These are phyloP conservation scores for Populus davidiana DNA, from an alignment of 345 rosid genomes.

Conservation along the genomic window DNA sequence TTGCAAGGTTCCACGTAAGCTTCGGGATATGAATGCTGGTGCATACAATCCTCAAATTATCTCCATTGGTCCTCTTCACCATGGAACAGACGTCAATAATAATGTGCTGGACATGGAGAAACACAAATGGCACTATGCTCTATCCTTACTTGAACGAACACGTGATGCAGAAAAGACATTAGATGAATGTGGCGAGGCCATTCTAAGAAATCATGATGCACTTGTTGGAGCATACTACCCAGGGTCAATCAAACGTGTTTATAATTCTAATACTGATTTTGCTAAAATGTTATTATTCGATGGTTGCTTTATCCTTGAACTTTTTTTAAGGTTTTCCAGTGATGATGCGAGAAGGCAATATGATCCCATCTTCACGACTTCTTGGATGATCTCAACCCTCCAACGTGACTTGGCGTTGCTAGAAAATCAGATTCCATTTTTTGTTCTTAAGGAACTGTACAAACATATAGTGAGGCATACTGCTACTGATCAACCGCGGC, in stretches of 20 bases:
- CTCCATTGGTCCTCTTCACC: not conserved
- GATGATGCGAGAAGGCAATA: not conserved
- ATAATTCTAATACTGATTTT: not conserved
- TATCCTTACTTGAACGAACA: constrained; percentile 10
- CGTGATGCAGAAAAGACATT: not conserved
- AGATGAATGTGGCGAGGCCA: not conserved
- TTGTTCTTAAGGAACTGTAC: constrained; percentile 19
- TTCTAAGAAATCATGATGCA: not conserved
- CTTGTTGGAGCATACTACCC: not conserved
- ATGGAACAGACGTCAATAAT: not conserved
- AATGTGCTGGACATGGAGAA: not conserved
- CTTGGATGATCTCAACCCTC: constrained; percentile 25
- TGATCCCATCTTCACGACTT: constrained; percentile 33
- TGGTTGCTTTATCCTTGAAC: constrained; percentile 20
- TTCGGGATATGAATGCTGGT: no score
- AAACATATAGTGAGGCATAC: not conserved
- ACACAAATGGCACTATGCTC: not conserved
- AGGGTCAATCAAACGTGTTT: not conserved
- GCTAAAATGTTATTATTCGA: constrained; percentile 1
- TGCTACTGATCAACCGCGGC: not conserved
- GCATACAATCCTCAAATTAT: no score
- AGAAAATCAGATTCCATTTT: constrained; percentile 24
- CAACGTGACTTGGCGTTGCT: constrained; percentile 24
- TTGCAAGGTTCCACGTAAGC: no score
- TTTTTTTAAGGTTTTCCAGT: constrained; percentile 18